Evolutionary conservation across 306 rosid species (phyloP).

Genomic region (Canavalia ensiformis): DNA sequence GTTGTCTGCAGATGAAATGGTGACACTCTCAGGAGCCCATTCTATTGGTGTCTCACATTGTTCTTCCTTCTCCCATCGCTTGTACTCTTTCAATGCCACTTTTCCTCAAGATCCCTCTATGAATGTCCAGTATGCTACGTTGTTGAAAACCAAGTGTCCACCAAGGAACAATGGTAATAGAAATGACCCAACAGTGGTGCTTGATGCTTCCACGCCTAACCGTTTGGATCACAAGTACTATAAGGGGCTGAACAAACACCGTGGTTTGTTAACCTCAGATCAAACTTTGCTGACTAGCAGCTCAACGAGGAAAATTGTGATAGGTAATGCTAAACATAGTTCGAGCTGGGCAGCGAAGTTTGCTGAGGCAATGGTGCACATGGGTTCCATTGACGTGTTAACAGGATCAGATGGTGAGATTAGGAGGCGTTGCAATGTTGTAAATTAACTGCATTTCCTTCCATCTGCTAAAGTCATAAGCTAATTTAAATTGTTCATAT

Average conservation of each 20-base stretch:
- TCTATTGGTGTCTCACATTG: constrained; percentile 57
- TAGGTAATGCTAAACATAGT: constrained; percentile 43
- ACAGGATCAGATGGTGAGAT: constrained; percentile 53
- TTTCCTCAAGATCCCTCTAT: constrained; percentile 55
- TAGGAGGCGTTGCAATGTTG: constrained; percentile 41
- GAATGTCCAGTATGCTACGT: constrained; percentile 40
- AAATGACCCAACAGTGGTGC: constrained; percentile 12
- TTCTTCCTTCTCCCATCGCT: constrained; percentile 51
- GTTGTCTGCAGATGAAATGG: constrained; percentile 57
- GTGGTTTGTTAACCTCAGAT: constrained; percentile 55
- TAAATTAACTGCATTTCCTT: constrained; percentile 8
- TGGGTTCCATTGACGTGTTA: constrained; percentile 57
- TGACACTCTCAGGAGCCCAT: constrained; percentile 60
- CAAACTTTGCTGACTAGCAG: constrained; percentile 42
- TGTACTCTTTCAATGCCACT: constrained; percentile 52
- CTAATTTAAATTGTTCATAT: not conserved
- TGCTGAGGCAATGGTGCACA: constrained; percentile 57
- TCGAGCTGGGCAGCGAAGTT: constrained; percentile 46
- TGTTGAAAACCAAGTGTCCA: constrained; percentile 52
- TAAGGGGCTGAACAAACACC: constrained; percentile 18
- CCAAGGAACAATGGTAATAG: not conserved
- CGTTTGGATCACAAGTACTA: constrained; percentile 57
- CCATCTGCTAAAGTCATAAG: not conserved
- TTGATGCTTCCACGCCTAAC: constrained; percentile 51
- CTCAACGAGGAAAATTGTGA: constrained; percentile 45